Base-by-base conservation (phyloP, 129 eudicot species). In the Saposhnikovia divaricata region DNA sequence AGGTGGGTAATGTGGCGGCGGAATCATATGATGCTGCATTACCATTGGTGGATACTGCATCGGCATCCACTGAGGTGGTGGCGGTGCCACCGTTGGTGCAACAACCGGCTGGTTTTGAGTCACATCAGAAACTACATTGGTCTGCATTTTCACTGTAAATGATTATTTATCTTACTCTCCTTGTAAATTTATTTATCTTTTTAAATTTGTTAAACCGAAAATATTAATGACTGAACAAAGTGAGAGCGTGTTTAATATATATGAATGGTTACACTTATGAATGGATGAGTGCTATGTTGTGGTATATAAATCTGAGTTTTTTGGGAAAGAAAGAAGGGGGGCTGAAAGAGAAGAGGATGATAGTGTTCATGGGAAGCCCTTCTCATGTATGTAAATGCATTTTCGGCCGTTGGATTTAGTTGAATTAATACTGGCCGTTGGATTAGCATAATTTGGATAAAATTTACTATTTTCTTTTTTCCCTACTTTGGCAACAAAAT, bases 21-120 rank as follows among this genome's bases (percentile, higher is more conserved):
- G 90, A 81, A 91, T 89, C 97, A 93, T 89, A 31, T 86, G 94
- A 66, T 86, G 97, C 89, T 82, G 98, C 97, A 93, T 93, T 86
- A 91, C 85, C 93, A 93, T 87, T 38, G 91, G 93, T 38, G 91
- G 97, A 50, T 91, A 93, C 78, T 88, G 98, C 97, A 93, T 89
- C 88, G 92, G 84, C 86, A 89, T 81, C 96, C 93, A 89, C 81
- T 78, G 97, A 80, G 86, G 96, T 69, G 80, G 89, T 14, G 72
- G 87, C 77, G 80, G 82, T 28, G 83, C 82, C 74, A 53, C 55
- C 6, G 50, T 77, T 18, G 74, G 75, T 78, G 61, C 84, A 71
- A 82, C 77, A 34, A 78, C 78, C 18, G 74, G 81, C 39, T 81
- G 48, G 72, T 79, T 14, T 15, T 48, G 59, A 51, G 59, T 55